Conservation (phyloP, 176 grass and related monocot species). For the Saccharum officinarum region DNA sequence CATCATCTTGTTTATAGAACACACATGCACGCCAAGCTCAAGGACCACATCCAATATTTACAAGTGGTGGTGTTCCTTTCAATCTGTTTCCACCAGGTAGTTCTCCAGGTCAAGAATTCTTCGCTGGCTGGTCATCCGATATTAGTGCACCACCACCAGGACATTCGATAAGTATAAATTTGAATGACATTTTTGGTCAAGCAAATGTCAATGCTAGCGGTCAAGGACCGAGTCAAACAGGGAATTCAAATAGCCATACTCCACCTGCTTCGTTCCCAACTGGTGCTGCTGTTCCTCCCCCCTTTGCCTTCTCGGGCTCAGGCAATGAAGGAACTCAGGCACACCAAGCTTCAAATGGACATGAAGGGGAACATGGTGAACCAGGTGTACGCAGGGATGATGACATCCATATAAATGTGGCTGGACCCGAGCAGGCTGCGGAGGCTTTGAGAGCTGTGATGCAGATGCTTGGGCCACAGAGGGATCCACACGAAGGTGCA, state of each 20-base stretch:
- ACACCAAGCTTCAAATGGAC: conserved; percentile 20
- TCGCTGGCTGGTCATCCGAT: conserved; percentile 44
- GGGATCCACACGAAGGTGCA: conserved; percentile 21
- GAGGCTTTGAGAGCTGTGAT: conserved; percentile 67
- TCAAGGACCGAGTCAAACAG: conserved; percentile 33
- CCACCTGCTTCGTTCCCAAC: conserved; percentile 36
- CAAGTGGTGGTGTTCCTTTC: conserved; percentile 45
- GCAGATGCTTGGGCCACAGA: conserved; percentile 59
- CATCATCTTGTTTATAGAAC: conserved; percentile 37
- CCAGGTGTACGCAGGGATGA: conserved; percentile 22
- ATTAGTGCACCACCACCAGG: conserved; percentile 42
- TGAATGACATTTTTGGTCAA: conserved; percentile 48
- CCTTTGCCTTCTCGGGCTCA: conserved; percentile 22
- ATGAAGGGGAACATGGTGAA: conserved; percentile 28
- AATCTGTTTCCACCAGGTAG: conserved; percentile 43
- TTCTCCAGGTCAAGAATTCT: conserved; percentile 44
- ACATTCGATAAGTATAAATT: conserved; percentile 47
- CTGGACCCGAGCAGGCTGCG: conserved; percentile 38
- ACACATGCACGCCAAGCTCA: conserved; percentile 30
- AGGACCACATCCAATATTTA: conserved; percentile 34
- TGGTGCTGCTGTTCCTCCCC: conserved; percentile 25
- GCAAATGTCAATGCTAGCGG: conserved; percentile 17
- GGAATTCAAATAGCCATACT: conserved; percentile 20
- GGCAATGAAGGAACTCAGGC: conserved; percentile 22
- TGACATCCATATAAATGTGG: conserved; percentile 44